A percentile compares a stretch with the other conserved stretches of the same genome.
Conservation (phyloP, 225 moss, liverwort and hornwort species). For the Pseudoscleropodium purum region DNA sequence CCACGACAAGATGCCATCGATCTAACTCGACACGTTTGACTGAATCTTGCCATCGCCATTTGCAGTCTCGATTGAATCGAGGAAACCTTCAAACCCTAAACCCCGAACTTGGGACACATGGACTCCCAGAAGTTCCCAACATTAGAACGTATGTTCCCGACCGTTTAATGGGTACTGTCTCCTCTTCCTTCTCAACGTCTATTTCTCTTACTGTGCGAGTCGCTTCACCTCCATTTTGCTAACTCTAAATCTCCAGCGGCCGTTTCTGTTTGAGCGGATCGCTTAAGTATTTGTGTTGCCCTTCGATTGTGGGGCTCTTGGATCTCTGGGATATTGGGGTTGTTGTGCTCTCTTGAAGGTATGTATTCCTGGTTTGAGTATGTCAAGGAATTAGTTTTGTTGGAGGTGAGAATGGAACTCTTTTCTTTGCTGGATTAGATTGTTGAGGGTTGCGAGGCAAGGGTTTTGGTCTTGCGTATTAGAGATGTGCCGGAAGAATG, state of each 20-base stretch:
- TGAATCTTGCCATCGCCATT: neutral
- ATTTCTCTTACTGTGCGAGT: neutral
- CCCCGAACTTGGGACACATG: neutral
- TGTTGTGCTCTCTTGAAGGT: neutral
- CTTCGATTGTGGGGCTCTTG: neutral
- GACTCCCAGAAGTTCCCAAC: slow-evolving; percentile 1
- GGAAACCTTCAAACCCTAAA: slow-evolving; percentile 15
- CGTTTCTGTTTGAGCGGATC: neutral
- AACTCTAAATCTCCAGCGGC: neutral
- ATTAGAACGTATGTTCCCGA: neutral
- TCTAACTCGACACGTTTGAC: neutral
- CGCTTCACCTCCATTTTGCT: neutral
- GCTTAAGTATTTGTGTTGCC: neutral
- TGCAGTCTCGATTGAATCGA: neutral
- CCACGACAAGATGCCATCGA: neutral
- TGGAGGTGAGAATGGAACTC: neutral
- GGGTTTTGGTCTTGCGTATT: neutral
- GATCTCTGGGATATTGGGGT: neutral
- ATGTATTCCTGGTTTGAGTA: neutral
- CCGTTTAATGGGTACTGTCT: neutral
- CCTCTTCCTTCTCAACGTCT: neutral
- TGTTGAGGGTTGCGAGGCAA: neutral
- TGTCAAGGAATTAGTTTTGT: neutral
- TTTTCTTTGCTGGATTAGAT: neutral
- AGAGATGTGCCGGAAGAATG: neutral